Conservation (phyloP, 139 green algal species). For the Edaphochlamys debaryana region DNA sequence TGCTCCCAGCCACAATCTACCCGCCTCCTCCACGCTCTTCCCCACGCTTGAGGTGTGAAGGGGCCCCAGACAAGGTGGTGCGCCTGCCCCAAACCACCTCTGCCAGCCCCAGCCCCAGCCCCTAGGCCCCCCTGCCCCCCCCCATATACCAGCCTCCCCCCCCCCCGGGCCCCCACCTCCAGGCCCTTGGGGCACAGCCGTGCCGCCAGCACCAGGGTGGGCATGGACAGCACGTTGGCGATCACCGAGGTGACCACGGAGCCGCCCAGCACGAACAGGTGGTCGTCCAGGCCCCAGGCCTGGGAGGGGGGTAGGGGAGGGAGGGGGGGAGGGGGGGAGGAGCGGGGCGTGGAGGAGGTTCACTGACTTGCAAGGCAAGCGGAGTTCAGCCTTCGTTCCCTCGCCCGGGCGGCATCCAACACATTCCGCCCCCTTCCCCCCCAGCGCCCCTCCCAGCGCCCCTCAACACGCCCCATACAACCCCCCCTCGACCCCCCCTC, state of each 20-base stretch:
- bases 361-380: background rate
- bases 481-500: background rate
- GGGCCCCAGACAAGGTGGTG: no score
- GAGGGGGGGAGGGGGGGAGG: background rate
- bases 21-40: no score
- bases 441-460: background rate
- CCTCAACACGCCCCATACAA: background rate
- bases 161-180: conserved; percentile 20
- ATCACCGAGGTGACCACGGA: conserved; percentile 84
- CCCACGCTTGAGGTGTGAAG: no score
- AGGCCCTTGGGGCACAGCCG: conserved; percentile 71
- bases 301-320: background rate
- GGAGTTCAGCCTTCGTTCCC: no score
- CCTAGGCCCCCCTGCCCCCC: no score
- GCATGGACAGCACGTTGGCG: conserved; percentile 87
- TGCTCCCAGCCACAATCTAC: no score
- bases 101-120: no score
- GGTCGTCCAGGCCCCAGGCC: conserved; percentile 64
- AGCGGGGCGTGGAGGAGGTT: background rate
- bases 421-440: background rate
- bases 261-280: conserved; percentile 86
- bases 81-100: no score
- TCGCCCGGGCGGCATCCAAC: no score
- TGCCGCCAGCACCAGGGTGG: conserved; percentile 88
- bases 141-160: background rate